A percentile compares a stretch with the other conserved stretches of the same genome.
phyloP scores from a whole-genome alignment of 1,139 yeast species.

The Candida frijolesensis region DNA sequence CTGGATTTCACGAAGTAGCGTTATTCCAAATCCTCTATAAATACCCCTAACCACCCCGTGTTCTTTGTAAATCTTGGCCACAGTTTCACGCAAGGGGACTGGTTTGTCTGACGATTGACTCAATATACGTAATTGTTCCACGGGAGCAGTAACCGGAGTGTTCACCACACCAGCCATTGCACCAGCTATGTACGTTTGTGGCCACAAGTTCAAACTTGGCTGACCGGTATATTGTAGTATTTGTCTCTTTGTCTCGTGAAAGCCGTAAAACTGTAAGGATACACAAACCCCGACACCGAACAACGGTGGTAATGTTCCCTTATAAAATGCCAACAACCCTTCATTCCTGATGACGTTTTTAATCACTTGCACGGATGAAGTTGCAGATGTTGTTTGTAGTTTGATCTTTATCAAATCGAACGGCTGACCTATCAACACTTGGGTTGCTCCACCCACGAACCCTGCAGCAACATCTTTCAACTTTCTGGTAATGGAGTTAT shows the following conservation, averaged over 20 bases:
- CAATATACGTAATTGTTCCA: constrained; percentile 73
- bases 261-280: constrained; percentile 73
- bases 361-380: constrained; percentile 51
- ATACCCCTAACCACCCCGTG: constrained; percentile 55
- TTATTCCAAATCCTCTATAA: constrained; percentile 62
- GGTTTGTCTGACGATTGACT: constrained; percentile 54
- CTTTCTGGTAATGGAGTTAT: constrained; percentile 56
- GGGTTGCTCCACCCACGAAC: constrained; percentile 60
- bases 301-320: constrained; percentile 49
- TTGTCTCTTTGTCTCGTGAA: constrained; percentile 74
- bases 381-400: constrained; percentile 52
- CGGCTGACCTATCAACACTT: constrained; percentile 75
- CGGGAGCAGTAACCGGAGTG: constrained; percentile 71
- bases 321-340: constrained; percentile 64
- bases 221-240: constrained; percentile 34
- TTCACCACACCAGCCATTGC: constrained; percentile 80
- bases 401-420: constrained; percentile 70
- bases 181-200: constrained; percentile 72
- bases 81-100: constrained; percentile 45
- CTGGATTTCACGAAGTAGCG: constrained; percentile 68
- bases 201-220: constrained; percentile 49
- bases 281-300: constrained; percentile 75
- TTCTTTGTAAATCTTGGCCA: constrained; percentile 43
- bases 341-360: constrained; percentile 58
- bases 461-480: constrained; percentile 61